phyloP scores from a whole-genome alignment of 208 protist genomes.

The Leishmania guyanensis region DNA sequence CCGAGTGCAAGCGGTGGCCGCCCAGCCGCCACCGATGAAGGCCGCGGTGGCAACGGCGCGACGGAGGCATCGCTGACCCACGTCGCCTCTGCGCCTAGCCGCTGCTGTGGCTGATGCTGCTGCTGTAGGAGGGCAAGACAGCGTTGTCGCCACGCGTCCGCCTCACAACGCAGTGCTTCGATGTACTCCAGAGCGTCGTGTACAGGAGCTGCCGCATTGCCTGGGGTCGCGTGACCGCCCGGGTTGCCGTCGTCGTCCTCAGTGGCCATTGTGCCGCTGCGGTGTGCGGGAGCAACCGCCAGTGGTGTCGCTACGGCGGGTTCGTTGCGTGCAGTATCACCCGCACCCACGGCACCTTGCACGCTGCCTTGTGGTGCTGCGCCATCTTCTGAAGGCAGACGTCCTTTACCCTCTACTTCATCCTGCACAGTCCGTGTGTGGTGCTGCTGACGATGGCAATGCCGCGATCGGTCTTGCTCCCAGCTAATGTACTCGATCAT shows the following conservation, averaged over 20 bases:
- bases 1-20: neutral
- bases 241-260: neutral
- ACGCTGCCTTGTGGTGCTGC: neutral
- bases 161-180: conserved; percentile 44
- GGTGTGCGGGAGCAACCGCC: neutral
- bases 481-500: conserved; percentile 51
- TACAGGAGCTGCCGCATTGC: neutral
- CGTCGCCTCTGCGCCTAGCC: neutral
- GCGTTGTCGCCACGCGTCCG: conserved; percentile 46
- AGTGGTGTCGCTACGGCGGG: neutral
- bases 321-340: neutral
- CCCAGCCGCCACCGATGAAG: neutral
- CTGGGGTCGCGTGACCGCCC: neutral
- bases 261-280: neutral
- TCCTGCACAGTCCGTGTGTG: neutral
- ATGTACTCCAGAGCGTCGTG: conserved; percentile 15
- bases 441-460: conserved; percentile 24
- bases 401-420: neutral
- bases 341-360: neutral
- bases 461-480: conserved; percentile 43
- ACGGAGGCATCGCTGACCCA: neutral
- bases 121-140: conserved; percentile 41
- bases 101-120: conserved; percentile 13
- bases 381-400: conserved; percentile 11
- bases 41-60: conserved; percentile 7